A percentile compares a stretch with the other conserved stretches of the same genome.
These are phyloP conservation scores for Sarocladium oryzae DNA, from an alignment of 2,329 filamentous ascomycete species.

Conservation along the genomic window DNA sequence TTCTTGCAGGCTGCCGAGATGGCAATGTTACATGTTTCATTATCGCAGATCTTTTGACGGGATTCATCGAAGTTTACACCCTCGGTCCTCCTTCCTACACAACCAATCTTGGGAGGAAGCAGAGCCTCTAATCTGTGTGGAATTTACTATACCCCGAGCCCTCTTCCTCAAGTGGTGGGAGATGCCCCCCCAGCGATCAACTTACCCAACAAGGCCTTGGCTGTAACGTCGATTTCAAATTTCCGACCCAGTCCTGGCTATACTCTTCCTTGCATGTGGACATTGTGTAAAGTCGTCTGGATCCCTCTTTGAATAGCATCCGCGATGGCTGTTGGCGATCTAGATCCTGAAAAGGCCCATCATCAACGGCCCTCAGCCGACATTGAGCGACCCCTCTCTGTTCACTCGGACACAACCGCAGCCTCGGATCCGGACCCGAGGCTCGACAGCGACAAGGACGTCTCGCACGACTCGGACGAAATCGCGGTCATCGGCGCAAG, in stretches of 20 bases:
- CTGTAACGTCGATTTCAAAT: neutral
- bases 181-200: neutral
- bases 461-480: neutral
- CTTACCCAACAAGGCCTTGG: neutral
- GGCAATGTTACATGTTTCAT: neutral
- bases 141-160: no score
- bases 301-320: neutral
- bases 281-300: neutral
- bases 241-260: neutral
- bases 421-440: neutral
- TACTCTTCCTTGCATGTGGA: neutral
- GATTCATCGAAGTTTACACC: neutral
- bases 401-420: neutral
- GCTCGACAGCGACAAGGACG: neutral
- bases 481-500: conserved; percentile 9
- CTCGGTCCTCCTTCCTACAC: neutral
- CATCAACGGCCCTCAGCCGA: conserved; percentile 5
- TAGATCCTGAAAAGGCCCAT: conserved; percentile 12
- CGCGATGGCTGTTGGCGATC: neutral
- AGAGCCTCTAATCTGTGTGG: no score
- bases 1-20: neutral
- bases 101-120: no score
- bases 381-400: conserved; percentile 9
- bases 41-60: neutral
- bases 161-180: neutral